phyloP scores from a whole-genome alignment of 2,329 filamentous ascomycete genomes.

The Aspergillus sergii region DNA sequence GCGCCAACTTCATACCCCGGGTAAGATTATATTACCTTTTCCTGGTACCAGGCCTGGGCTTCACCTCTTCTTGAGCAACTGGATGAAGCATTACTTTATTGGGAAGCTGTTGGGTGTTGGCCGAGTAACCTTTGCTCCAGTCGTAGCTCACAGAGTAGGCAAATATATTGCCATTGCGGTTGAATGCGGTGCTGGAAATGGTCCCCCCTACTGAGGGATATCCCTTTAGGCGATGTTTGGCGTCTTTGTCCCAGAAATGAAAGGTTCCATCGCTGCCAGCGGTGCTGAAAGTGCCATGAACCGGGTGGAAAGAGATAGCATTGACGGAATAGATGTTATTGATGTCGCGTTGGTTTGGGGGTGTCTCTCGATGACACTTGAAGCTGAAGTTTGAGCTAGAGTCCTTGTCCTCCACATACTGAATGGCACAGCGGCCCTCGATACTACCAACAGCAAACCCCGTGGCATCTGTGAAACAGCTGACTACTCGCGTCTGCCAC shows the following conservation, averaged over 20 bases:
- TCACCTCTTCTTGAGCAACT: conserved; percentile 67
- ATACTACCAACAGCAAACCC: conserved; percentile 96
- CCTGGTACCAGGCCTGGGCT: conserved; percentile 52
- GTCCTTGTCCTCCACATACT: conserved; percentile 98
- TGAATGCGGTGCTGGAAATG: conserved; percentile 92
- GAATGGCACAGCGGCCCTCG: conserved; percentile 94
- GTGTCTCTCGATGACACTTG: conserved; percentile 92
- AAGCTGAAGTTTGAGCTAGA: conserved; percentile 93
- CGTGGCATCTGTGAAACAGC: conserved; percentile 87
- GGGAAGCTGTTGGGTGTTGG: conserved; percentile 70
- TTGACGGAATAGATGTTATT: conserved; percentile 95
- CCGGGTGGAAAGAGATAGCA: conserved; percentile 94
- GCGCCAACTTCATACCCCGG: conserved; percentile 13
- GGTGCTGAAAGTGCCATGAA: conserved; percentile 97
- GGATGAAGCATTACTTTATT: conserved; percentile 87
- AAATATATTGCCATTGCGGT: conserved; percentile 79
- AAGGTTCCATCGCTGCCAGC: conserved; percentile 95
- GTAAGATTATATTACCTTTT: conserved; percentile 39
- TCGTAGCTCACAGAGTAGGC: conserved; percentile 93
- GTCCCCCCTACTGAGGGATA: conserved; percentile 82
- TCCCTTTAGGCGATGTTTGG: conserved; percentile 85
- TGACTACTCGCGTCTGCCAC: conserved; percentile 95
- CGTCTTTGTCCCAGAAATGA: conserved; percentile 76
- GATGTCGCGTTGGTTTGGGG: conserved; percentile 63
- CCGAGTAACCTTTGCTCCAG: conserved; percentile 94